Percentiles rank a stretch among this genome's conserved stretches.
Conservation (phyloP, 2,329 filamentous ascomycete genomes). For the Xylariaceae sp. region DNA sequence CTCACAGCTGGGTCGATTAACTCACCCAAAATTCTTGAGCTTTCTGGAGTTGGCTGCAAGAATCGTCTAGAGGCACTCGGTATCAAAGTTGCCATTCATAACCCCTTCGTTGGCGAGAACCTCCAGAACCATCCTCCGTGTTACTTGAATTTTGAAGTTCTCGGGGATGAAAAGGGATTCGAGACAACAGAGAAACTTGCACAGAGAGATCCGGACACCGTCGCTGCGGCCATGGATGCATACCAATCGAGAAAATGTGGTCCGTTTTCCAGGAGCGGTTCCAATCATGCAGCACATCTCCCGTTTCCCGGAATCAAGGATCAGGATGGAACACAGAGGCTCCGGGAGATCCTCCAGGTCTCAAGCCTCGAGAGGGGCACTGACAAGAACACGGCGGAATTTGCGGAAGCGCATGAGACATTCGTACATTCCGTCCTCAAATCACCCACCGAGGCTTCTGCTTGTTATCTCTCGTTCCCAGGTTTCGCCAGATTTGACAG, state of each 20-base stretch:
- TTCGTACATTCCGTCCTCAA: slow-evolving; percentile 12
- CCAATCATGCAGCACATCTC: slow-evolving; percentile 25
- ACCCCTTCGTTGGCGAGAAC: slow-evolving; percentile 44
- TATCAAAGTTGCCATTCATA: slow-evolving; percentile 38
- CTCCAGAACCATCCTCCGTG: slow-evolving; percentile 40
- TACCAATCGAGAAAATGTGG: slow-evolving; percentile 27
- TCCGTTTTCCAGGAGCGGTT: slow-evolving; percentile 25
- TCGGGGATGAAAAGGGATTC: slow-evolving; percentile 16
- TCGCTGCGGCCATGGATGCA: slow-evolving; percentile 27
- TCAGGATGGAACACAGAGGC: slow-evolving; percentile 37
- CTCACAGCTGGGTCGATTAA: slow-evolving; percentile 47
- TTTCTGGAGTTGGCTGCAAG: slow-evolving; percentile 45
- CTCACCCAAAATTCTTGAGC: slow-evolving; percentile 46
- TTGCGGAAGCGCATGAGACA: background rate
- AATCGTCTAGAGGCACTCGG: slow-evolving; percentile 37
- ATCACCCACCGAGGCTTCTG: slow-evolving; percentile 2
- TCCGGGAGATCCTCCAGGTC: slow-evolving; percentile 30
- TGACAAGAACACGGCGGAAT: slow-evolving; percentile 1
- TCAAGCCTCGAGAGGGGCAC: no score
- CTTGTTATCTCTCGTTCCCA: slow-evolving; percentile 1
- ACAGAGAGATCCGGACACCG: slow-evolving; percentile 21
- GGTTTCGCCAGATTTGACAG: background rate
- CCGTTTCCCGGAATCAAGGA: slow-evolving; percentile 22
- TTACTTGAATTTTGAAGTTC: slow-evolving; percentile 29
- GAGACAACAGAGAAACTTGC: slow-evolving; percentile 29